phyloP scores from a whole-genome alignment of 148 eudicot genomes.

The Fagopyrum homotropicum region DNA sequence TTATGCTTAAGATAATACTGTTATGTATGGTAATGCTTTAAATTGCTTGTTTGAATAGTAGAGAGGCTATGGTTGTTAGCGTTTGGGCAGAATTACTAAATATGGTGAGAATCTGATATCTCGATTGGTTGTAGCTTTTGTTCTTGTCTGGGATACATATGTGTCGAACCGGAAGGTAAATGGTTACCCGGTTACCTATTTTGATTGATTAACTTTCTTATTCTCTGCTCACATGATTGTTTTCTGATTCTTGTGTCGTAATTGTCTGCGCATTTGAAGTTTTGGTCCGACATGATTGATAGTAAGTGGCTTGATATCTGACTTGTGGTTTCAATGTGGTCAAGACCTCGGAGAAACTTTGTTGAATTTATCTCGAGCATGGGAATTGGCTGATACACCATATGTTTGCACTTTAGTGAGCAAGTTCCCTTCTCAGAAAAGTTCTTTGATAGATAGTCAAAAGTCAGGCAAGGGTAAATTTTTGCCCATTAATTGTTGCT shows the following conservation, averaged over 20 bases:
- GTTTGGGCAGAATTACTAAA: neutral
- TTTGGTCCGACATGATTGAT: too few relatives aligned
- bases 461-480: conserved; percentile 55
- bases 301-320: too few relatives aligned
- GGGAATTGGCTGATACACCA: conserved; percentile 83
- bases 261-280: too few relatives aligned
- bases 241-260: too few relatives aligned
- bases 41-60: neutral
- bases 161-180: neutral
- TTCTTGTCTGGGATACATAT: neutral
- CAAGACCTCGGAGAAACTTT: too few relatives aligned
- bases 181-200: neutral
- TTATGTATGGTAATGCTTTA: neutral
- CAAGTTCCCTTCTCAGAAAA: conserved; percentile 51
- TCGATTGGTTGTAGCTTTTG: neutral
- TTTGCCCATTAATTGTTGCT: neutral
- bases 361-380: too few relatives aligned
- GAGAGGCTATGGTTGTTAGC: neutral
- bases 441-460: conserved; percentile 32
- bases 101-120: conserved; percentile 1
- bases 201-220: too few relatives aligned
- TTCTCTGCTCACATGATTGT: too few relatives aligned
- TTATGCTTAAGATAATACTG: neutral
- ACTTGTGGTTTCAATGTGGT: too few relatives aligned
- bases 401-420: conserved; percentile 52